phyloP scores from a whole-genome alignment of 345 rosid species.

The Rhizophora apiculata region DNA sequence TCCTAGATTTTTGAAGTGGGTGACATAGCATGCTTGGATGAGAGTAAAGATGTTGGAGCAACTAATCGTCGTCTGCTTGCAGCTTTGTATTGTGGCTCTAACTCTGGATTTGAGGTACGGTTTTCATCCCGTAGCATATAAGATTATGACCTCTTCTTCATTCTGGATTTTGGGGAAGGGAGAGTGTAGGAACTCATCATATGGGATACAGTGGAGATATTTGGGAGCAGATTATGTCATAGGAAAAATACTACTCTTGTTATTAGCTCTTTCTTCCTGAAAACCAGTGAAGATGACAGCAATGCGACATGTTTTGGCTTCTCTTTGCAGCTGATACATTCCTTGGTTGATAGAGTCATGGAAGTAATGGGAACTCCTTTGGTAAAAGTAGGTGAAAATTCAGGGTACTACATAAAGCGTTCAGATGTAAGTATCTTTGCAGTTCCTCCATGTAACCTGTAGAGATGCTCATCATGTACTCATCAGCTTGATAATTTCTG shows the following conservation, averaged over 20 bases:
- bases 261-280: background rate
- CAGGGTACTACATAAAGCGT: constrained; percentile 56
- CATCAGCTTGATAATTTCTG: constrained; percentile 10
- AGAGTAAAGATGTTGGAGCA: constrained; percentile 76
- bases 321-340: constrained; percentile 70
- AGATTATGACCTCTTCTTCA: no score
- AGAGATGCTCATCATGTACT: background rate
- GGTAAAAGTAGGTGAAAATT: constrained; percentile 43
- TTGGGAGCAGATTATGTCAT: no score
- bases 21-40: constrained; percentile 61
- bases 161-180: no score
- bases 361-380: constrained; percentile 73
- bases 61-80: constrained; percentile 61
- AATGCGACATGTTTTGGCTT: background rate
- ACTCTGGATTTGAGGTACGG: constrained; percentile 93
- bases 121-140: no score
- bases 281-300: background rate
- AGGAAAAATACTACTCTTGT: no score
- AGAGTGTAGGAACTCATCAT: no score
- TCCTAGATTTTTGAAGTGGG: constrained; percentile 83
- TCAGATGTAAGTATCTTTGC: constrained; percentile 54
- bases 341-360: constrained; percentile 84
- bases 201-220: no score
- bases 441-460: background rate
- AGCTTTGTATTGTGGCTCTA: constrained; percentile 82